Evolutionary conservation across 2,329 filamentous ascomycete species (phyloP).

Genomic region (Massarina eburnea): DNA sequence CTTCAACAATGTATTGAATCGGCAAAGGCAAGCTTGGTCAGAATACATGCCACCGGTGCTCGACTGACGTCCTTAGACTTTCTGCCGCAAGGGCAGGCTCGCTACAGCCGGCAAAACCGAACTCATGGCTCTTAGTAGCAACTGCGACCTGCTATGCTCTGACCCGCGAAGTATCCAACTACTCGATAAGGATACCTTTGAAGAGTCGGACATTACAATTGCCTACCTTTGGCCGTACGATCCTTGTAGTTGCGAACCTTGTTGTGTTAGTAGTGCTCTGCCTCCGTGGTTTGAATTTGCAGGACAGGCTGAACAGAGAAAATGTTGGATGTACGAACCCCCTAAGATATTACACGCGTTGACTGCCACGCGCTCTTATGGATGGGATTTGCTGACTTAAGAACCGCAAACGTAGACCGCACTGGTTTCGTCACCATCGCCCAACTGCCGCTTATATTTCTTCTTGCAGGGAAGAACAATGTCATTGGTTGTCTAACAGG

Average conservation of each 20-base stretch:
- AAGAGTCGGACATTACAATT: constrained; percentile 41
- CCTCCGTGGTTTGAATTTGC: constrained; percentile 58
- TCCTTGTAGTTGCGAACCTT: constrained; percentile 50
- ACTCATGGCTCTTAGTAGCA: constrained; percentile 47
- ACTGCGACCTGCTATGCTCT: constrained; percentile 58
- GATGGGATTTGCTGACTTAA: no score
- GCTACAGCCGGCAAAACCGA: constrained; percentile 56
- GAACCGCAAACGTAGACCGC: no score
- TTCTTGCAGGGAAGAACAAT: constrained; percentile 59
- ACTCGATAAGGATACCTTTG: constrained; percentile 42
- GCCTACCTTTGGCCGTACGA: constrained; percentile 42
- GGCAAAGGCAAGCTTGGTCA: constrained; percentile 48
- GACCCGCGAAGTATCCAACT: constrained; percentile 56
- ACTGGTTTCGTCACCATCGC: constrained; percentile 56
- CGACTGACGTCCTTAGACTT: constrained; percentile 43
- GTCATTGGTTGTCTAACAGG: constrained; percentile 64
- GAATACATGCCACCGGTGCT: background rate
- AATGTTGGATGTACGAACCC: constrained; percentile 59
- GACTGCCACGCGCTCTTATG: no score
- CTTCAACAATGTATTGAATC: constrained; percentile 51
- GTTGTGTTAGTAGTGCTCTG: constrained; percentile 57
- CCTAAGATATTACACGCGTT: no score
- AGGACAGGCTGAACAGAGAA: constrained; percentile 55
- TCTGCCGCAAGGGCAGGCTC: constrained; percentile 43
- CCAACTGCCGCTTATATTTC: constrained; percentile 58